phyloP scores from a whole-genome alignment of 768 basidiomycete species.

The Serpula lacrymans region DNA sequence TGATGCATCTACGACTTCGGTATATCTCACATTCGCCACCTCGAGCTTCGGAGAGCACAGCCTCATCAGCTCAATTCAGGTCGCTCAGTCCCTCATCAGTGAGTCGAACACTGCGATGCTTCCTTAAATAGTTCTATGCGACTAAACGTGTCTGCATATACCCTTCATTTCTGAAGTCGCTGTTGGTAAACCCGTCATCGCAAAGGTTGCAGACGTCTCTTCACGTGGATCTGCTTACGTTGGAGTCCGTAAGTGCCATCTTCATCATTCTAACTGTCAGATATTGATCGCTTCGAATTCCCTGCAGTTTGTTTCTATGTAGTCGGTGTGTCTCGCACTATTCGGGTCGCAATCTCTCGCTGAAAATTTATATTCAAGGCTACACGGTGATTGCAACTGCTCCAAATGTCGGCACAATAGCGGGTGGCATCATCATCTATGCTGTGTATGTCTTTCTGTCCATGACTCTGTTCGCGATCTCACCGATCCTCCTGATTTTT shows the following conservation, averaged over 20 bases:
- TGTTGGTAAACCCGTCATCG: conserved; percentile 64
- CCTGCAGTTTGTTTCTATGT: conserved; percentile 55
- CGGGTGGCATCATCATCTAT: conserved; percentile 56
- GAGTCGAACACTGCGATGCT: no score
- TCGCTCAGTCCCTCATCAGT: conserved; percentile 55
- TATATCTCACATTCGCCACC: conserved; percentile 57
- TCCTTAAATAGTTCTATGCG: conserved; percentile 15
- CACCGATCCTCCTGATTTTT: conserved; percentile 17
- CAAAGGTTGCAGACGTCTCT: conserved; percentile 68
- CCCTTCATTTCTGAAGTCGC: conserved; percentile 29
- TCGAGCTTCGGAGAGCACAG: conserved; percentile 52
- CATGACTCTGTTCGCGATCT: conserved; percentile 10
- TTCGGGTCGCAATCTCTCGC: not conserved
- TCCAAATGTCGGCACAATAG: conserved; percentile 40
- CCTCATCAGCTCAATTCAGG: conserved; percentile 52
- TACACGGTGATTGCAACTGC: conserved; percentile 55
- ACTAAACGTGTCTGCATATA: conserved; percentile 10
- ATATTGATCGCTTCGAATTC: not conserved
- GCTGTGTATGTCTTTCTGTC: conserved; percentile 38
- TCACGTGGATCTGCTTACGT: conserved; percentile 65
- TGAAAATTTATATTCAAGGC: conserved; percentile 24
- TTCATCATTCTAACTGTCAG: not conserved
- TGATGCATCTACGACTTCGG: conserved; percentile 65
- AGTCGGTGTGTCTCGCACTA: conserved; percentile 33
- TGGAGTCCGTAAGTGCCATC: conserved; percentile 44